Evolutionary conservation across 495 filamentous ascomycete genomes (phyloP).

Genomic region (Extremus antarcticus): DNA sequence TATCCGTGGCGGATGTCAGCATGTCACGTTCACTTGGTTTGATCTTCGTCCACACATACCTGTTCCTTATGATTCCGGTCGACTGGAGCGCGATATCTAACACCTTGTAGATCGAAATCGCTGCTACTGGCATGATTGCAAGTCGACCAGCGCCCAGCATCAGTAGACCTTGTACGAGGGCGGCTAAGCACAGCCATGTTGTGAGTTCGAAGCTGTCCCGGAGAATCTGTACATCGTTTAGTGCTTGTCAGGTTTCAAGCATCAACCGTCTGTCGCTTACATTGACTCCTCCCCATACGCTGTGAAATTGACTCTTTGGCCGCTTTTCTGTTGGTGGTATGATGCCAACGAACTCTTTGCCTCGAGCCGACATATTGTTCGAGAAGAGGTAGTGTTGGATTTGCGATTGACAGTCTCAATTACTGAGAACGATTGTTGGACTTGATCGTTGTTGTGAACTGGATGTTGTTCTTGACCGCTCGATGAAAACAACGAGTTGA

Average conservation of each 20-base stretch:
- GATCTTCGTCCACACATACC: too few relatives aligned
- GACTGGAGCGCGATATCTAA: conserved; percentile 22
- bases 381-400: neutral
- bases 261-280: neutral
- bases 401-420: neutral
- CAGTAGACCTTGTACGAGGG: conserved; percentile 30
- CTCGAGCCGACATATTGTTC: neutral
- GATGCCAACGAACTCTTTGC: conserved; percentile 1
- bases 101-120: conserved; percentile 27
- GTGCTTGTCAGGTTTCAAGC: neutral
- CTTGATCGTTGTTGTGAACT: too few relatives aligned
- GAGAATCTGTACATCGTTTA: conserved; percentile 1
- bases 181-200: conserved; percentile 38
- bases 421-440: too few relatives aligned
- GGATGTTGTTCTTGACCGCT: too few relatives aligned
- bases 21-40: too few relatives aligned
- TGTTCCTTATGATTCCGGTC: conserved; percentile 28
- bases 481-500: too few relatives aligned
- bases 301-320: neutral
- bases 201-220: conserved; percentile 28
- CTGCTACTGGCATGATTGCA: conserved; percentile 28
- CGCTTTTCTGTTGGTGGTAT: neutral
- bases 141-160: conserved; percentile 29
- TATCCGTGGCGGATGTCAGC: too few relatives aligned
- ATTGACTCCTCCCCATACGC: neutral